Conservation (phyloP, 495 filamentous ascomycete genomes). For the Parmelia sp. region DNA sequence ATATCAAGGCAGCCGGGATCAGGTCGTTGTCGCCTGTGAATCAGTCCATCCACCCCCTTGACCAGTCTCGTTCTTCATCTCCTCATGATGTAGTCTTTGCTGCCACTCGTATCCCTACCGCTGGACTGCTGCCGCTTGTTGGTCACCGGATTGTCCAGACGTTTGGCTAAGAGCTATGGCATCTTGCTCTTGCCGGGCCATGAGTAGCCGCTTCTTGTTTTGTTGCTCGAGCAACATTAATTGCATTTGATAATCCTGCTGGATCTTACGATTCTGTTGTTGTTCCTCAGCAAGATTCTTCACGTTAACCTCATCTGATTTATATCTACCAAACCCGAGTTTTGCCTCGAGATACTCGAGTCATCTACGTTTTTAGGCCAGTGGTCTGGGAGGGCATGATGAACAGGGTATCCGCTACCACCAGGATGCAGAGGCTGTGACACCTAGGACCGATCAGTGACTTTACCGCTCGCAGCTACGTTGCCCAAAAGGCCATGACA, state of each 20-base stretch:
- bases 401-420: conserved; percentile 41
- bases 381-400: background rate
- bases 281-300: background rate
- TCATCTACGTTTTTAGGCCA: background rate
- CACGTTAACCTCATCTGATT: background rate
- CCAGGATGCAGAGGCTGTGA: conserved; percentile 48
- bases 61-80: background rate
- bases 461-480: background rate
- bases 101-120: background rate
- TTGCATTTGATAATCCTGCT: background rate
- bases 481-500: conserved; percentile 33
- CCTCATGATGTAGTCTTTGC: background rate
- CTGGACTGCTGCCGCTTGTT: background rate
- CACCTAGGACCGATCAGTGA: conserved; percentile 29
- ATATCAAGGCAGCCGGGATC: background rate
- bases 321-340: background rate
- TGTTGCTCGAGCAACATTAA: background rate
- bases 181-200: background rate
- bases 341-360: background rate
- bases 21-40: background rate
- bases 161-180: background rate
- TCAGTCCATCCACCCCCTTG: background rate
- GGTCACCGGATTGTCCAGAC: background rate
- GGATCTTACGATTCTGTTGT: background rate
- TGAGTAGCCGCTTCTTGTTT: background rate